Evolutionary conservation across 2,329 filamentous ascomycete species (phyloP).

Genomic region (Colletotrichum sansevieriae): DNA sequence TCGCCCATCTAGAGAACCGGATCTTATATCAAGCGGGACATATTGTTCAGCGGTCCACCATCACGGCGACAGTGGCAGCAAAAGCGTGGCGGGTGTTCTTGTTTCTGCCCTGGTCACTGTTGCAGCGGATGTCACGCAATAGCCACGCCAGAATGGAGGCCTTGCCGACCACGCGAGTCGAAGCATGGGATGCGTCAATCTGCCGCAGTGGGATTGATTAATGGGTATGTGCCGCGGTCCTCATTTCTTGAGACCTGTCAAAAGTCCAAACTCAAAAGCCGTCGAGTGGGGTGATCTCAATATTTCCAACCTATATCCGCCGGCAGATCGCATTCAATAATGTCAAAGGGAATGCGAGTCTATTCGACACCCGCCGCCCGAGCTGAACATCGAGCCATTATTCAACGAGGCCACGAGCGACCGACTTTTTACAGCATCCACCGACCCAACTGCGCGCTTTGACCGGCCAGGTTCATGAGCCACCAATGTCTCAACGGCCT

Average conservation of each 20-base stretch:
- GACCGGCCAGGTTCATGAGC: constrained; percentile 13
- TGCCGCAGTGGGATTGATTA: constrained; percentile 23
- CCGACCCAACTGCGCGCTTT: constrained; percentile 18
- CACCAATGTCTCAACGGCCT: constrained; percentile 34
- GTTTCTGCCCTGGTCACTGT: constrained; percentile 20
- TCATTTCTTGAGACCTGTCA: constrained; percentile 11
- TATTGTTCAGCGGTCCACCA: constrained; percentile 3
- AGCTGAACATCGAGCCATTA: background rate
- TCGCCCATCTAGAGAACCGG: background rate
- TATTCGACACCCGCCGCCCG: constrained; percentile 12
- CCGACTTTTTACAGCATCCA: constrained; percentile 1
- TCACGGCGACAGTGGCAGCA: constrained; percentile 6
- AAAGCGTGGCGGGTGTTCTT: constrained; percentile 2
- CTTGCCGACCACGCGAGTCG: constrained; percentile 23
- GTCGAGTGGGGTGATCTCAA: constrained; percentile 2
- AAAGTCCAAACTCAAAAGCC: constrained; percentile 7
- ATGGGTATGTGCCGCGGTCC: constrained; percentile 14
- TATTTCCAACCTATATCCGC: constrained; percentile 8
- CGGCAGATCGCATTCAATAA: constrained; percentile 30
- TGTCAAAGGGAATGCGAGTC: constrained; percentile 9
- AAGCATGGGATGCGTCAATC: constrained; percentile 32
- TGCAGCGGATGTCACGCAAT: constrained; percentile 24
- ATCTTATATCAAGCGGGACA: constrained; percentile 12
- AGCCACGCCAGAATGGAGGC: background rate
- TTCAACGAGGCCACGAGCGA: background rate